A percentile compares a stretch with the other conserved stretches of the same genome.
Evolutionary conservation across 768 basidiomycete genomes (phyloP).

Genomic region (Thelephora ganbajun): DNA sequence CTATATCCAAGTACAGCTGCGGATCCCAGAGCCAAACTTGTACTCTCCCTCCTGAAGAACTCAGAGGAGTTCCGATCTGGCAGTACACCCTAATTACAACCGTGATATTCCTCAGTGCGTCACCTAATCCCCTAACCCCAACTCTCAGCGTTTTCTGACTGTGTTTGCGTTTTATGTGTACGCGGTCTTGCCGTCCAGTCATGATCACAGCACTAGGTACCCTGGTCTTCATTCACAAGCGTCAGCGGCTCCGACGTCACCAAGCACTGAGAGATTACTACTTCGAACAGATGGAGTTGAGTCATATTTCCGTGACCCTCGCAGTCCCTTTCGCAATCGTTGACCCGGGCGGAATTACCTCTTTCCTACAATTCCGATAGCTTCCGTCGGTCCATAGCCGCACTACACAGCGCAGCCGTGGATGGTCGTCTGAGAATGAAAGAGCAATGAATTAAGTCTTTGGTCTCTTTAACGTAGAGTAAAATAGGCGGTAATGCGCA

Average conservation of each 20-base stretch:
- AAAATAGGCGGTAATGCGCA: no score
- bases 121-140: not conserved
- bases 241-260: slow-evolving; percentile 23
- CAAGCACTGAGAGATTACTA: slow-evolving; percentile 34
- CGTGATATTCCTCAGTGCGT: slow-evolving; percentile 26
- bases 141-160: not conserved
- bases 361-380: slow-evolving; percentile 1
- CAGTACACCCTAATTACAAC: slow-evolving; percentile 26
- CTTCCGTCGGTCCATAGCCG: slow-evolving; percentile 9
- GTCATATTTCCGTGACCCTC: not conserved
- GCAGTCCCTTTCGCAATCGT: not conserved
- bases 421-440: slow-evolving; percentile 1
- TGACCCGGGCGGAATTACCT: not conserved
- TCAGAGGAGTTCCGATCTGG: slow-evolving; percentile 26
- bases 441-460: no score
- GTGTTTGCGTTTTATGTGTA: not conserved
- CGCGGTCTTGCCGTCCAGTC: slow-evolving; percentile 15
- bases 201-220: slow-evolving; percentile 23
- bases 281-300: slow-evolving; percentile 27
- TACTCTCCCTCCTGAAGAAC: slow-evolving; percentile 22
- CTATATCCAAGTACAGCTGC: slow-evolving; percentile 18
- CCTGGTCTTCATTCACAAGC: slow-evolving; percentile 28
- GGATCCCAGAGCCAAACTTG: slow-evolving; percentile 13
- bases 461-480: no score
- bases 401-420: slow-evolving; percentile 9